Base-by-base conservation (phyloP, 2,329 filamentous ascomycete species). In the Xylaria sp. region DNA sequence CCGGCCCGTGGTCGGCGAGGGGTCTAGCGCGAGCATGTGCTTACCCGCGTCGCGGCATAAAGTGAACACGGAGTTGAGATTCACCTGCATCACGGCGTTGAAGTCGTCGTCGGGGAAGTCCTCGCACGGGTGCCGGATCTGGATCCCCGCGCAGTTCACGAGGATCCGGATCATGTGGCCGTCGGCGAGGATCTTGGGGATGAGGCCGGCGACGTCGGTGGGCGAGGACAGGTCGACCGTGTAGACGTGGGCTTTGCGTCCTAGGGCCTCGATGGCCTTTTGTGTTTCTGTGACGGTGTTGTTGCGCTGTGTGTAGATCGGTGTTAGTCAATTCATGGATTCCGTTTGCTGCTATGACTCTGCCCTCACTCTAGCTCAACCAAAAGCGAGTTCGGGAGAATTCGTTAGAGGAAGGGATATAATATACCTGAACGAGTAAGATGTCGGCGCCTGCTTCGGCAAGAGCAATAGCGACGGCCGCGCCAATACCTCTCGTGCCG, bases 91-190 rank as follows among this genome's bases (percentile, higher is more conserved):
- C 31, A 97, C 90, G 71, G 90, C 86, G 72, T 90, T 84, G 84
- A 92, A 96, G 79, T 95, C 91, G 46, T 81, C 78, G 73, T 90
- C 86, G 0, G 92, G 92, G 73, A 96, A 96, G 62, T 84, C 77
- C 70, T 92, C 87, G 45, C 89, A 87, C 0, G 91, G 87, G 76
- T 95, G 90, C 14, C 92, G 84, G 65, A 88, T 84, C 77, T 96
- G 93, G 73, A 96, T 94, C 25, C 93, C 93, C 17, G 91, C 93
- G 78, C 91, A 94, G 79, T 94, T 96, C 70, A 96, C 80, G 7
- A 96, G 85, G 72, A 96, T 91, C 73, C 91, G 85, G 66, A 96
- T 86, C 73, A 86, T 73, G 74, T 88, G 83, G 51, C 84, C 84
- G 71, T 88, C 86, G 43, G 81, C 78, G n/a, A 91, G 79, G 59